Conservation (phyloP, 805 yeast genomes). For the Suhomyces sp. region DNA sequence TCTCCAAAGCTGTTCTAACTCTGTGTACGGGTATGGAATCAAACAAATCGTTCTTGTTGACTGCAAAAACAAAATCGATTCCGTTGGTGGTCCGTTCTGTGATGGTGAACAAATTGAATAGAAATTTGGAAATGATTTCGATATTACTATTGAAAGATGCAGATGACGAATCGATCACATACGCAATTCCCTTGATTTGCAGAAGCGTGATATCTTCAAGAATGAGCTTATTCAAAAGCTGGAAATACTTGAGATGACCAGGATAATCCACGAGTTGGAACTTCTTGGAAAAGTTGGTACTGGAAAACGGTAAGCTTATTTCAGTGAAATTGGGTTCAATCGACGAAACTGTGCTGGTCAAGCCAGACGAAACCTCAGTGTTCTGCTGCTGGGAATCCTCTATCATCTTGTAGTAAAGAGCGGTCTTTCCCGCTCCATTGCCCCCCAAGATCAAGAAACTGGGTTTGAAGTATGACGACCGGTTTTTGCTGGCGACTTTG, state of each 20-base stretch:
- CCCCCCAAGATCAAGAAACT: conserved; percentile 67
- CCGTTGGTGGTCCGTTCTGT: conserved; percentile 71
- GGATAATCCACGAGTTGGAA: conserved; percentile 75
- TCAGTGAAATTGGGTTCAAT: conserved; percentile 34
- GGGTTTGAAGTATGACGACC: conserved; percentile 38
- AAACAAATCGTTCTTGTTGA: conserved; percentile 85
- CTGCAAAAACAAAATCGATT: conserved; percentile 70
- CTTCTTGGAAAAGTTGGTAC: conserved; percentile 34
- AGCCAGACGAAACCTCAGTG: conserved; percentile 3
- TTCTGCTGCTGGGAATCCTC: conserved; percentile 13
- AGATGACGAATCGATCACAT: conserved; percentile 73
- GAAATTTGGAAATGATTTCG: conserved; percentile 51
- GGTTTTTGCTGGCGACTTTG: conserved; percentile 1
- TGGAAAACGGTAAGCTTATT: conserved; percentile 35
- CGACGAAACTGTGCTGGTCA: conserved; percentile 36
- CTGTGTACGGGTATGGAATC: conserved; percentile 71
- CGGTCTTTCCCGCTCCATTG: conserved; percentile 65
- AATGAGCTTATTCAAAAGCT: conserved; percentile 52
- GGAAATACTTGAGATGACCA: conserved; percentile 77
- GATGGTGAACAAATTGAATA: conserved; percentile 56
- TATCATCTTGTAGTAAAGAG: conserved; percentile 42
- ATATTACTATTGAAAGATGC: conserved; percentile 41
- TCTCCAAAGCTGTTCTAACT: conserved; percentile 58
- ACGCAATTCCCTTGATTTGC: conserved; percentile 65
- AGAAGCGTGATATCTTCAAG: conserved; percentile 36